Evolutionary conservation across 345 rosid genomes (phyloP).

Genomic region (Cardamine occulta): DNA sequence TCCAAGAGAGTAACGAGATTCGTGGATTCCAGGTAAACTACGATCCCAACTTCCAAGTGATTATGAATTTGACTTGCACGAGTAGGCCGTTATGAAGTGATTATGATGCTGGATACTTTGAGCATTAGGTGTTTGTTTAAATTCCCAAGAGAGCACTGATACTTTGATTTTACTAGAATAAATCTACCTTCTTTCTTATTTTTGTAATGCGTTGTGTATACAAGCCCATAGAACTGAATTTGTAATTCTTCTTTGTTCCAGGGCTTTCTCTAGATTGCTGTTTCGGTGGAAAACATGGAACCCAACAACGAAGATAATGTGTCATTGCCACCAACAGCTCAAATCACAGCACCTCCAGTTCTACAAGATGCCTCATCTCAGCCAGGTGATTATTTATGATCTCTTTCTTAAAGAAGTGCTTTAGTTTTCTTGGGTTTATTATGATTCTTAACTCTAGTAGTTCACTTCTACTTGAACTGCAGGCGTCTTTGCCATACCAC

Average conservation of each 20-base stretch:
- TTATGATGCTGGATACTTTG: conserved; percentile 10
- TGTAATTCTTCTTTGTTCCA: conserved; percentile 15
- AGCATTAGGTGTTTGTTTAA: conserved; percentile 29
- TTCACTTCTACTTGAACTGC: conserved; percentile 21
- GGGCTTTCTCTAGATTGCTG: conserved; percentile 14
- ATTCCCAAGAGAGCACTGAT: conserved; percentile 24
- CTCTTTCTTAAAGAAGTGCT: not conserved
- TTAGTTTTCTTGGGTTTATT: not conserved
- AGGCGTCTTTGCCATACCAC: conserved; percentile 46
- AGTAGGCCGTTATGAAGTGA: not conserved
- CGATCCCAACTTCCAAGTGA: not conserved
- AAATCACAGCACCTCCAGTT: conserved; percentile 38
- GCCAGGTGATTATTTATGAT: conserved; percentile 21
- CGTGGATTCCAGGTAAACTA: conserved; percentile 15
- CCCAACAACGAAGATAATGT: conserved; percentile 57
- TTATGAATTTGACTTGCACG: conserved; percentile 1
- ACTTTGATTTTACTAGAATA: not conserved
- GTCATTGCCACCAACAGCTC: conserved; percentile 45
- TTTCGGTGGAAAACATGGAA: conserved; percentile 51
- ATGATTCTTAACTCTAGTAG: conserved; percentile 14
- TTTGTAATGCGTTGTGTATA: conserved; percentile 1
- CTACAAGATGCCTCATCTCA: conserved; percentile 46
- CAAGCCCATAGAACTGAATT: conserved; percentile 8
- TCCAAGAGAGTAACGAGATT: conserved; percentile 33
- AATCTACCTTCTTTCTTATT: not conserved